Percentiles rank a stretch among this genome's conserved stretches.
phyloP scores from a whole-genome alignment of 2,329 filamentous ascomycete species.

The Phyllosticta capitalensis region DNA sequence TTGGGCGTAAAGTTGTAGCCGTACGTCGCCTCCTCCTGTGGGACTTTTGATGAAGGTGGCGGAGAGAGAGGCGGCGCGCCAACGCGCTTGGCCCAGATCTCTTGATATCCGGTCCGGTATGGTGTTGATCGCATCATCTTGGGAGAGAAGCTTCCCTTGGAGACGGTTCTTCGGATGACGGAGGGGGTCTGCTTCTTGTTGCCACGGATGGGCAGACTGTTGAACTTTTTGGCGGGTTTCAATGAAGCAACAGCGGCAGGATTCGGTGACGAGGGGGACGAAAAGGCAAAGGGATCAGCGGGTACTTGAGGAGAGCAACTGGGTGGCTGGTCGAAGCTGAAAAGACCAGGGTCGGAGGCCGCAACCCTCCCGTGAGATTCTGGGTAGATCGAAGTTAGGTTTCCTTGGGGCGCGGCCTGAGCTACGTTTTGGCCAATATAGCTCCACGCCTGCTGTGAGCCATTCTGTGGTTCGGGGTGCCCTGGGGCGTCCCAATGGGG shows the following conservation, averaged over 20 bases:
- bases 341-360: slow-evolving; percentile 23
- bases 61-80: slow-evolving; percentile 24
- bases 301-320: slow-evolving; percentile 11
- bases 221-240: slow-evolving; percentile 12
- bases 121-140: slow-evolving; percentile 48
- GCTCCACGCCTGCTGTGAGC: slow-evolving; percentile 46
- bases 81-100: slow-evolving; percentile 45
- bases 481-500: slow-evolving; percentile 35
- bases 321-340: slow-evolving; percentile 20
- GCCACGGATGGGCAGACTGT: slow-evolving; percentile 14
- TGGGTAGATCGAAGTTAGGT: slow-evolving; percentile 23
- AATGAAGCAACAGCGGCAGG: background rate
- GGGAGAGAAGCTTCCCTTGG: slow-evolving; percentile 36
- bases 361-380: slow-evolving; percentile 23
- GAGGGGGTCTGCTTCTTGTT: slow-evolving; percentile 13
- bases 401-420: slow-evolving; percentile 21
- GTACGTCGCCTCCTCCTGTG: slow-evolving; percentile 16
- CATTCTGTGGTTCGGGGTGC: slow-evolving; percentile 31
- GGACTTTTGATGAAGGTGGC: slow-evolving; percentile 20
- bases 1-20: slow-evolving; percentile 15
- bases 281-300: slow-evolving; percentile 16
- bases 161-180: slow-evolving; percentile 25
- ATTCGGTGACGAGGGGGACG: slow-evolving; percentile 25
- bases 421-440: slow-evolving; percentile 42
- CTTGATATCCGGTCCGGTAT: slow-evolving; percentile 34